phyloP scores from a whole-genome alignment of 1,284 basidiomycete species.

The Tilletia walkeri region DNA sequence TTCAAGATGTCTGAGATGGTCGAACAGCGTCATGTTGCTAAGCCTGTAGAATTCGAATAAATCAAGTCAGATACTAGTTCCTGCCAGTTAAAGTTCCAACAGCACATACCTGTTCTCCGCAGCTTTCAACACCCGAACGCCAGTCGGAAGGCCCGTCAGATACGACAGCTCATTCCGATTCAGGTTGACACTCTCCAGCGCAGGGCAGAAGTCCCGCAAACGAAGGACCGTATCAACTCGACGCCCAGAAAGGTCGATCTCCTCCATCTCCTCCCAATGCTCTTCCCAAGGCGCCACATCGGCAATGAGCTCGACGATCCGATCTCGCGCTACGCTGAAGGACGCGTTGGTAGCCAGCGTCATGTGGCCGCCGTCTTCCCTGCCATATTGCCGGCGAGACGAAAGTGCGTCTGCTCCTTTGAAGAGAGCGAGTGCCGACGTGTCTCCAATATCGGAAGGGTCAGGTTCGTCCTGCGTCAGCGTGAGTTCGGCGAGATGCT shows the following conservation, averaged over 20 bases:
- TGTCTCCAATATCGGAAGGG: not conserved
- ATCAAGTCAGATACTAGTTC: not conserved
- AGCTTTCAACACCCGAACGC: conserved; percentile 38
- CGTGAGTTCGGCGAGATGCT: conserved; percentile 9
- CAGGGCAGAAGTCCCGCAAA: conserved; percentile 88
- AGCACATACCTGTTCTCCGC: conserved; percentile 27
- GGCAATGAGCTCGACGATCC: conserved; percentile 85
- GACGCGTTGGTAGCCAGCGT: conserved; percentile 91
- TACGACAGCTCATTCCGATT: conserved; percentile 34
- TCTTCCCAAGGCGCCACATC: conserved; percentile 93
- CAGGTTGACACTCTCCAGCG: conserved; percentile 69
- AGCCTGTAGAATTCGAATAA: conserved; percentile 60
- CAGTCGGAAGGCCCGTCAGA: conserved; percentile 45
- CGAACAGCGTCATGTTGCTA: conserved; percentile 81
- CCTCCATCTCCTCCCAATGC: conserved; percentile 78
- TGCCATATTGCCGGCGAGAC: not conserved
- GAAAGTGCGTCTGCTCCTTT: not conserved
- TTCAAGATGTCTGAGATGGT: conserved; percentile 80
- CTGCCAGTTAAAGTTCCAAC: too few species aligned
- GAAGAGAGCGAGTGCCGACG: not conserved
- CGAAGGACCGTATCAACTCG: conserved; percentile 83
- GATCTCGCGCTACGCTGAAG: conserved; percentile 85
- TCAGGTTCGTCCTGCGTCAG: not conserved
- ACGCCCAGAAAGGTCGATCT: conserved; percentile 75
- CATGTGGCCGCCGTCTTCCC: conserved; percentile 60